Percentiles rank a stretch among this genome's conserved stretches.
Conservation (phyloP, 2,329 filamentous ascomycete genomes). For the Ophiocordyceps australis region DNA sequence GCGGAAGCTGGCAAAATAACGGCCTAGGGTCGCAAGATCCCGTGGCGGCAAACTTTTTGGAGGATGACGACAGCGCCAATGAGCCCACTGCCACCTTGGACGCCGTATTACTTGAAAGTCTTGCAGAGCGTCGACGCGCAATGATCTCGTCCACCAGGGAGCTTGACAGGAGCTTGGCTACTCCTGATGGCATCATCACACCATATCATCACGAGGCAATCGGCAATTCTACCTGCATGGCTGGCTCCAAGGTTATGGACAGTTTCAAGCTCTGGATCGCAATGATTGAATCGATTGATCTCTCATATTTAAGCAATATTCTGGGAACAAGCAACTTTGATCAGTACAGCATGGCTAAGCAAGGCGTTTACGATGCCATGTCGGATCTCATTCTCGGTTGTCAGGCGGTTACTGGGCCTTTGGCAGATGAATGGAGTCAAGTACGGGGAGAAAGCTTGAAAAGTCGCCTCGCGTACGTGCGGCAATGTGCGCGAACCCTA, state of each 20-base stretch:
- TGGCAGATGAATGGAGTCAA: constrained; percentile 92
- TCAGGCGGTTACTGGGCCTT: constrained; percentile 76
- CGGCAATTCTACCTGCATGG: constrained; percentile 64
- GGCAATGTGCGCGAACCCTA: constrained; percentile 58
- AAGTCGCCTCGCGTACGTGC: constrained; percentile 65
- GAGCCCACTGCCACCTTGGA: constrained; percentile 66
- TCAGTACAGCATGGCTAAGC: constrained; percentile 82
- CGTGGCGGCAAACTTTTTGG: constrained; percentile 67
- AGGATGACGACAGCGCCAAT: constrained; percentile 54
- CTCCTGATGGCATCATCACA: constrained; percentile 68
- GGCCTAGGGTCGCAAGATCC: constrained; percentile 46
- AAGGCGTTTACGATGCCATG: constrained; percentile 82
- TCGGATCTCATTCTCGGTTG: constrained; percentile 77
- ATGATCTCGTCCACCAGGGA: constrained; percentile 75
- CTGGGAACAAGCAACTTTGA: constrained; percentile 71
- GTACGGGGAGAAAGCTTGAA: constrained; percentile 80
- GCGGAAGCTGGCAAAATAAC: constrained; percentile 78
- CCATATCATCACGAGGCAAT: constrained; percentile 61
- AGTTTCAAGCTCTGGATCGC: constrained; percentile 81
- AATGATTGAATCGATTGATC: constrained; percentile 79
- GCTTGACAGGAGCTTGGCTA: constrained; percentile 64
- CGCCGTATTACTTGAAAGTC: constrained; percentile 55
- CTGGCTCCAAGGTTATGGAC: constrained; percentile 66
- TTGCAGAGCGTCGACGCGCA: constrained; percentile 74
- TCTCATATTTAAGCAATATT: constrained; percentile 58